Conservation (phyloP, 2,329 filamentous ascomycete genomes). For the Talaromyces verruculosus region DNA sequence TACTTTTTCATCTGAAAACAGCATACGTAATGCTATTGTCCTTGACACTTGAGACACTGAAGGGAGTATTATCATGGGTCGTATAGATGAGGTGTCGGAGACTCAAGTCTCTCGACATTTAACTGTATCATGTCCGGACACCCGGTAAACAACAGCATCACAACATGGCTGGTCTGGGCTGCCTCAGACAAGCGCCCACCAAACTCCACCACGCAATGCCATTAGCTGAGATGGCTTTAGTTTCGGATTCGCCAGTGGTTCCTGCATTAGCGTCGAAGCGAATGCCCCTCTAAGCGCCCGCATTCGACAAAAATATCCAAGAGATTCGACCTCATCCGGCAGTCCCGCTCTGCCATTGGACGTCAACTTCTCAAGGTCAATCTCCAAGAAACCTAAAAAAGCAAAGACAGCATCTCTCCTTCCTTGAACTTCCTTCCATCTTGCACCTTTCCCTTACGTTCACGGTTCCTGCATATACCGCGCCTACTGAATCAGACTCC, state of each 20-base stretch:
- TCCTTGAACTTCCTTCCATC: not conserved
- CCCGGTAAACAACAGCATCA: constrained; percentile 6
- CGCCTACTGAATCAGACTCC: constrained; percentile 12
- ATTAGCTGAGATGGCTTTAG: constrained; percentile 6
- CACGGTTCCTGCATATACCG: constrained; percentile 4
- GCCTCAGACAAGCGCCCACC: constrained; percentile 16
- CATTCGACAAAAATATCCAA: constrained; percentile 14
- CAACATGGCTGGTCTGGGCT: not conserved
- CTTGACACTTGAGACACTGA: not conserved
- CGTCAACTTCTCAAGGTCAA: not conserved
- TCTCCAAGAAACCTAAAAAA: constrained; percentile 5
- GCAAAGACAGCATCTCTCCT: not conserved
- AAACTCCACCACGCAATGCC: not conserved
- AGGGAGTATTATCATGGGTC: not conserved
- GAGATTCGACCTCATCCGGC: constrained; percentile 9
- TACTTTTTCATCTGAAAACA: not conserved
- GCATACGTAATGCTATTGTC: not conserved
- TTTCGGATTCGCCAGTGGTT: not conserved
- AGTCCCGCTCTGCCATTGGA: constrained; percentile 4
- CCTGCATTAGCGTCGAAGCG: constrained; percentile 13
- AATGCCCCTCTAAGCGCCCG: constrained; percentile 17
- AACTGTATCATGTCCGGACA: not conserved
- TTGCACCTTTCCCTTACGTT: not conserved
- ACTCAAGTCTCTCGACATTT: not conserved
- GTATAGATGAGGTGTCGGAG: not conserved